These are phyloP conservation scores for Castanea crenata DNA, from an alignment of 306 rosid species.

Conservation along the genomic window DNA sequence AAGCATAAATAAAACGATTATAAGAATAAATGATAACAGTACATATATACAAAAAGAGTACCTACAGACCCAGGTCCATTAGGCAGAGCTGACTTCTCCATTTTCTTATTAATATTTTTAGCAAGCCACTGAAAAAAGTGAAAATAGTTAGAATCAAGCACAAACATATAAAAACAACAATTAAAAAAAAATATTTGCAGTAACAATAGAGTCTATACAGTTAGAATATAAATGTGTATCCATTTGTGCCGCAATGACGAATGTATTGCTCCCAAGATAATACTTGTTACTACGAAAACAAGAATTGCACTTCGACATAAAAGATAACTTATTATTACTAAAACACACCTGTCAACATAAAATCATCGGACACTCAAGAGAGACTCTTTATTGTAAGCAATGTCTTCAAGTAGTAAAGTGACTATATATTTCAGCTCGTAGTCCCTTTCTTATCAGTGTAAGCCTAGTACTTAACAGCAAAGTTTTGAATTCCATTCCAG, in stretches of 20 bases:
- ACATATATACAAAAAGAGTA: constrained; percentile 18
- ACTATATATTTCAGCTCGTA: background rate
- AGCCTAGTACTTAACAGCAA: background rate
- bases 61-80: constrained; percentile 59
- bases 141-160: constrained; percentile 27
- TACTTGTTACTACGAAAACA: background rate
- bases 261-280: background rate
- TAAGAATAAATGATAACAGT: constrained; percentile 9
- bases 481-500: too few relatives aligned
- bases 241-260: background rate
- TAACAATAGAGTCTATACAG: background rate
- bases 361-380: too few relatives aligned
- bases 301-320: background rate
- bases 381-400: too few relatives aligned
- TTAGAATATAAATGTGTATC: background rate
- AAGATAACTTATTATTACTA: too few relatives aligned
- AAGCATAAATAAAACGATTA: constrained; percentile 4
- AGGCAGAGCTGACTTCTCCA: constrained; percentile 45
- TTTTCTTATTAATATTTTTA: constrained; percentile 56
- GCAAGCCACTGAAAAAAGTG: constrained; percentile 68
- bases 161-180: constrained; percentile 8
- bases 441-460: background rate
- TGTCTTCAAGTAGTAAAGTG: too few relatives aligned
- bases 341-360: too few relatives aligned
- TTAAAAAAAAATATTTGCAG: background rate